A percentile compares a stretch with the other conserved stretches of the same genome.
Evolutionary conservation across 2,329 filamentous ascomycete species (phyloP).

Genomic region (Pseudopyrenochaeta lycopersici): DNA sequence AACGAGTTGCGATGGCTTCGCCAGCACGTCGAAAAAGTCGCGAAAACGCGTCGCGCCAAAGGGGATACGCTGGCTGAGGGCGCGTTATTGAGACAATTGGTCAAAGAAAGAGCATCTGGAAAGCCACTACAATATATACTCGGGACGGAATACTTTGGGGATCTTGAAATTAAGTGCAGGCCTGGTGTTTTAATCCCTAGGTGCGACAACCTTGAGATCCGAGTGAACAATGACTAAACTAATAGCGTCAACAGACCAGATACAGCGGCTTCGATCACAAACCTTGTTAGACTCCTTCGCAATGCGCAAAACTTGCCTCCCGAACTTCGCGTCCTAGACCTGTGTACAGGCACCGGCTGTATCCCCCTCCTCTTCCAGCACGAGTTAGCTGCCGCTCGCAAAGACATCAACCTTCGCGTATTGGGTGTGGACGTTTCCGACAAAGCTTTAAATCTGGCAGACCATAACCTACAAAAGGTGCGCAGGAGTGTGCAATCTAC

Average conservation of each 20-base stretch:
- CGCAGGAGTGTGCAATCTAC: constrained; percentile 14
- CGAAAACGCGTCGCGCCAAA: constrained; percentile 26
- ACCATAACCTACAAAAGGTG: constrained; percentile 65
- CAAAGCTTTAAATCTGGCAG: constrained; percentile 71
- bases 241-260: constrained; percentile 51
- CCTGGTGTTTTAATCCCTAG: constrained; percentile 87
- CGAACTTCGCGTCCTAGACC: constrained; percentile 74
- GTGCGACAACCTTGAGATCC: constrained; percentile 48
- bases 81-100: constrained; percentile 35
- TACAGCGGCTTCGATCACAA: constrained; percentile 52
- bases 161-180: constrained; percentile 78
- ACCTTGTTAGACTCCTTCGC: constrained; percentile 41
- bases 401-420: constrained; percentile 57
- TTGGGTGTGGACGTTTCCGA: constrained; percentile 78
- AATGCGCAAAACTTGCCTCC: constrained; percentile 27
- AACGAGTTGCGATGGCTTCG: constrained; percentile 79
- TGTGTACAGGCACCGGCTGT: constrained; percentile 92
- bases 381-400: constrained; percentile 57
- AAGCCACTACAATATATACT: constrained; percentile 90
- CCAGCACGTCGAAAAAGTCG: constrained; percentile 59
- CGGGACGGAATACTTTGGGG: constrained; percentile 86
- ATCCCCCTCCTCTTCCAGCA: constrained; percentile 81
- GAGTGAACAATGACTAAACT: constrained; percentile 24
- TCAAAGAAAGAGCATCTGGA: constrained; percentile 61
- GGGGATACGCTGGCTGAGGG: constrained; percentile 26